A percentile compares a stretch with the other conserved stretches of the same genome.
These are phyloP conservation scores for Bidens hawaiensis DNA, from an alignment of 140 eudicot species.

Conservation along the genomic window DNA sequence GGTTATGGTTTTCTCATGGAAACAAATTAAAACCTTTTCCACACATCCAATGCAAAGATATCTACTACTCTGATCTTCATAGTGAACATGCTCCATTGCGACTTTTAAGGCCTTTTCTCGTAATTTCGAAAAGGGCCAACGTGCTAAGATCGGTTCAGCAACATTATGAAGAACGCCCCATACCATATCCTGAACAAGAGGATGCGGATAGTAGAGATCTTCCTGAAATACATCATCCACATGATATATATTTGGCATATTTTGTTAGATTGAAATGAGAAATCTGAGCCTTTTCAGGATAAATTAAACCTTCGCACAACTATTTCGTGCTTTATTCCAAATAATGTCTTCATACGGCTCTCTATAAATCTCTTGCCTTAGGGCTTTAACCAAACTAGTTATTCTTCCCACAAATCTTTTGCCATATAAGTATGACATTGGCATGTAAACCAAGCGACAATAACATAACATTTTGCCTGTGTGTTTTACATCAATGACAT, in stretches of 20 bases:
- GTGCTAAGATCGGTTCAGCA: conserved; percentile 43
- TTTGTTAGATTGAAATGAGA: not conserved
- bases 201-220: conserved; percentile 65
- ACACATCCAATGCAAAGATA: conserved; percentile 59
- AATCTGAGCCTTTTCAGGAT: not conserved
- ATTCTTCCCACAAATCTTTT: conserved; percentile 63
- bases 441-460: conserved; percentile 55
- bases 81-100: conserved; percentile 63
- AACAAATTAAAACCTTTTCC: conserved; percentile 38
- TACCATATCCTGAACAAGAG: conserved; percentile 44
- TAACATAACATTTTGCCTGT: conserved; percentile 53
- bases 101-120: conserved; percentile 43
- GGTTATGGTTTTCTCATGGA: not conserved
- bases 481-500: not conserved
- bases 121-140: conserved; percentile 37
- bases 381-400: conserved; percentile 27
- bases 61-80: conserved; percentile 49
- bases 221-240: conserved; percentile 38
- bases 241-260: not conserved
- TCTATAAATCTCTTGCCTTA: conserved; percentile 51
- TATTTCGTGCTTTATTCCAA: conserved; percentile 56
- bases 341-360: conserved; percentile 39
- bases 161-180: conserved; percentile 44
- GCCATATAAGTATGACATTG: conserved; percentile 41
- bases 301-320: conserved; percentile 50